phyloP scores from a whole-genome alignment of 371 early-diverging fungal genomes.

The Syncephalastrum monosporum region DNA sequence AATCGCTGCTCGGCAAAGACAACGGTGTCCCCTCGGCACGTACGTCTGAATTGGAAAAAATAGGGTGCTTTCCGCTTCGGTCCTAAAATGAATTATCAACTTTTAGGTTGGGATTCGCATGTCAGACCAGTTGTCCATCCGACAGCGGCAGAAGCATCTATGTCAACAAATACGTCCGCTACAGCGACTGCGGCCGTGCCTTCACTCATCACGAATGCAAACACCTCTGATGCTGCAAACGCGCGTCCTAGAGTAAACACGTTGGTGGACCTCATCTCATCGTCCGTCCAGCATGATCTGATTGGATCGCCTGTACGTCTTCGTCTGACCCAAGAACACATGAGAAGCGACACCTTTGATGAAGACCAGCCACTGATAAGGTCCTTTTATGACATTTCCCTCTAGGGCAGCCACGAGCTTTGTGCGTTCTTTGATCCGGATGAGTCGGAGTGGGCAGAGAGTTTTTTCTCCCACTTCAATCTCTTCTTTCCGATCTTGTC shows the following conservation, averaged over 20 bases:
- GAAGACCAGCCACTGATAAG: constrained; percentile 45
- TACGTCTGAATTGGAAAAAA: too few species aligned
- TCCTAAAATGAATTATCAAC: too few species aligned
- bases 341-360: neutral
- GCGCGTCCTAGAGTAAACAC: too few species aligned
- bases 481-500: constrained; percentile 43
- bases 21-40: too few species aligned
- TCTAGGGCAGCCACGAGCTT: constrained; percentile 48
- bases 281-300: neutral
- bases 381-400: constrained; percentile 35
- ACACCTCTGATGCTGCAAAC: too few species aligned
- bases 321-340: neutral
- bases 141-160: neutral
- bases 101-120: too few species aligned
- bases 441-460: constrained; percentile 19
- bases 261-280: too few species aligned
- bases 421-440: constrained; percentile 18
- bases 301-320: constrained; percentile 23
- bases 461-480: constrained; percentile 43
- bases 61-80: too few species aligned
- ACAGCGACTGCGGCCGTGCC: too few species aligned
- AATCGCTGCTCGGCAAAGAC: constrained; percentile 49
- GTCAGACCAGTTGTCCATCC: too few species aligned
- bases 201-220: too few species aligned
- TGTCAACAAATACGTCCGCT: neutral